Percentiles rank a stretch among this genome's conserved stretches.
These are phyloP conservation scores for Penicillium sp. DNA, from an alignment of 2,329 filamentous ascomycete species.

Conservation along the genomic window DNA sequence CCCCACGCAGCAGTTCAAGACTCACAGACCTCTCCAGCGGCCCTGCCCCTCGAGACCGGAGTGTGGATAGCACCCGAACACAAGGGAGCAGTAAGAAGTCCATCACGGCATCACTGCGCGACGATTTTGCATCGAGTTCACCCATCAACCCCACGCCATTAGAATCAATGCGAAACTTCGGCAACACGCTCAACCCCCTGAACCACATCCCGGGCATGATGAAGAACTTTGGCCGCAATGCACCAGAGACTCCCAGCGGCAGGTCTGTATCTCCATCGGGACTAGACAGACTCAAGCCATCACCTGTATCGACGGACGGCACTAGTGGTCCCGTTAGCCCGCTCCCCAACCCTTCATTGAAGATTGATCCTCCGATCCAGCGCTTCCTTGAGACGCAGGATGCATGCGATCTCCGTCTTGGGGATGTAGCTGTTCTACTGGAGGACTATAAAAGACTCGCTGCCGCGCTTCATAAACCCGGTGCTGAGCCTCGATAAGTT, in stretches of 20 bases:
- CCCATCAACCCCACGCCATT: conserved; percentile 56
- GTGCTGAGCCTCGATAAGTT: conserved; percentile 14
- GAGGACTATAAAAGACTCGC: conserved; percentile 73
- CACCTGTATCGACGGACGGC: conserved; percentile 19
- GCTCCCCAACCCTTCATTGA: conserved; percentile 11
- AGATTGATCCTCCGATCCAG: conserved; percentile 60
- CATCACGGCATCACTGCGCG: conserved; percentile 22
- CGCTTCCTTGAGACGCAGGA: conserved; percentile 71
- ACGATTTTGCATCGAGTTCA: conserved; percentile 20
- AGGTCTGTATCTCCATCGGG: conserved; percentile 43
- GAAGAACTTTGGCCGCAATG: conserved; percentile 64
- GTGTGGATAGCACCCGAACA: conserved; percentile 62
- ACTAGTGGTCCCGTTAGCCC: conserved; percentile 10
- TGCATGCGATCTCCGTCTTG: conserved; percentile 66
- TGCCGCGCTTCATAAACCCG: conserved; percentile 56
- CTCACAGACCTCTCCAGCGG: conserved; percentile 67
- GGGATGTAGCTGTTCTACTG: conserved; percentile 70
- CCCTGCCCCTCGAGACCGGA: conserved; percentile 64
- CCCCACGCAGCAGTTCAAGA: conserved; percentile 37
- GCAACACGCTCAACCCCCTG: conserved; percentile 78
- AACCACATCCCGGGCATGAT: conserved; percentile 75
- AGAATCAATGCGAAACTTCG: conserved; percentile 77
- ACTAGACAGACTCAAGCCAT: conserved; percentile 38
- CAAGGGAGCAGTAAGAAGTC: conserved; percentile 43
- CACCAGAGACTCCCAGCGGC: conserved; percentile 43